Conservation (phyloP, 257 asterid species). For the Vinca minor region DNA sequence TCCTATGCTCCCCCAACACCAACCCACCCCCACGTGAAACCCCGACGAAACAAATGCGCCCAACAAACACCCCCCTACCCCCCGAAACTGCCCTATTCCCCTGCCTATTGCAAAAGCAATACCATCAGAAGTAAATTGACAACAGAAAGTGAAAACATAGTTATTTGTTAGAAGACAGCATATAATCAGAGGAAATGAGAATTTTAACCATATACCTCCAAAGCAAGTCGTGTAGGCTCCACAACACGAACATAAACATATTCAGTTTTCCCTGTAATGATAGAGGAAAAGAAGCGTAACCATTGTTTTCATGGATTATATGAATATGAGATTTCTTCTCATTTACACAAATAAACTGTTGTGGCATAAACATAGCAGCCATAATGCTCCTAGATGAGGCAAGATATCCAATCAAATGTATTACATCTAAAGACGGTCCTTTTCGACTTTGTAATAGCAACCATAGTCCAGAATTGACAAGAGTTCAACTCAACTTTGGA, state of each 20-base stretch:
- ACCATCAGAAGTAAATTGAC: neutral
- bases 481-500: neutral
- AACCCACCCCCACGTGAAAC: no score
- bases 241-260: conserved; percentile 53
- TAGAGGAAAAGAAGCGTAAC: conserved; percentile 2
- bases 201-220: conserved; percentile 47
- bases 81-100: neutral
- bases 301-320: neutral
- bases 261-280: conserved; percentile 74
- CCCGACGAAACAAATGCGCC: neutral
- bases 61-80: neutral
- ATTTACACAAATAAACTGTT: neutral
- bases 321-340: neutral
- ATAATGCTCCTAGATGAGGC: neutral
- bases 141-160: neutral
- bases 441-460: neutral
- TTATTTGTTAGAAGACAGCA: neutral
- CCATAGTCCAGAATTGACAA: neutral
- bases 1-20: neutral
- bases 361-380: neutral
- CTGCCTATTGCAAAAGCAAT: neutral
- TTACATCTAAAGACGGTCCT: conserved; percentile 1
- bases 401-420: neutral
- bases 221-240: conserved; percentile 68
- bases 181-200: neutral